Conservation (phyloP, 1,284 basidiomycete genomes). For the Papiliotrema laurentii region DNA sequence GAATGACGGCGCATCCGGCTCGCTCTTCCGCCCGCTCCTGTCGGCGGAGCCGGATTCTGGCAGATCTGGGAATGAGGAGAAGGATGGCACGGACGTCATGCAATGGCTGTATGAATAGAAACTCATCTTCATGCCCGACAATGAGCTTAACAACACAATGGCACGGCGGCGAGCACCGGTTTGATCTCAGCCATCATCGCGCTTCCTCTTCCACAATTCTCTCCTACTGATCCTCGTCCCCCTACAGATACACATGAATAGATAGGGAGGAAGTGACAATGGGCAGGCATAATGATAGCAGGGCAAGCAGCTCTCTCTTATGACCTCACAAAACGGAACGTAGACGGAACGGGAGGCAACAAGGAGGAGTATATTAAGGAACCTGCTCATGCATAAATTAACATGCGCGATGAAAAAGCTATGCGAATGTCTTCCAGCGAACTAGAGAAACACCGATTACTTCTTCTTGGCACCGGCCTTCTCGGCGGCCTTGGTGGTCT, state of each 20-base stretch:
- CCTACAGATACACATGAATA: background rate
- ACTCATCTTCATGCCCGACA: background rate
- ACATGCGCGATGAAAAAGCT: no score
- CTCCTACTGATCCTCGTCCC: background rate
- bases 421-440: no score
- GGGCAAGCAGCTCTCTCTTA: background rate
- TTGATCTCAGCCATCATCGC: background rate
- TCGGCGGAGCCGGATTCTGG: background rate
- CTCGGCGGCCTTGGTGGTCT: constrained; percentile 73
- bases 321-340: no score
- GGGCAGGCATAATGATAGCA: background rate
- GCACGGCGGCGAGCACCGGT: background rate
- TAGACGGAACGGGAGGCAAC: no score
- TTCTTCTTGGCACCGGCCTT: constrained; percentile 69
- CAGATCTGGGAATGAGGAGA: constrained; percentile 9
- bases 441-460: constrained; percentile 57
- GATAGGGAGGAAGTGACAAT: background rate
- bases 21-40: background rate
- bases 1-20: constrained; percentile 8
- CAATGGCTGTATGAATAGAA: background rate
- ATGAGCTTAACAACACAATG: background rate
- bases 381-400: no score
- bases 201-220: background rate
- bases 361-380: no score
- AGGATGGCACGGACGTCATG: constrained; percentile 2